Evolutionary conservation across 345 rosid species (phyloP).

Genomic region (Boechera divaricarpa): DNA sequence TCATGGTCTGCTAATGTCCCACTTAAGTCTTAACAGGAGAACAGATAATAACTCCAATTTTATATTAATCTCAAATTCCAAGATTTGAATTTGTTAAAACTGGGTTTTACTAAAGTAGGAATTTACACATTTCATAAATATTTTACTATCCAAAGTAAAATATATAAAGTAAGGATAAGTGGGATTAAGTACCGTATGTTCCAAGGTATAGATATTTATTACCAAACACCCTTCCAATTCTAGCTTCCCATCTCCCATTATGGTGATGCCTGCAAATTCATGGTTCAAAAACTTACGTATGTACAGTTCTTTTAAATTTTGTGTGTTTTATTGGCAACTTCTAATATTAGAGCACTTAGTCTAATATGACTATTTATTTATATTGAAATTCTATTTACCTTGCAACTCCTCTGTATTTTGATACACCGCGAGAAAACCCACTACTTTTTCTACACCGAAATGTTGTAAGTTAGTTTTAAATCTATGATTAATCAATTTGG

Average conservation of each 20-base stretch:
- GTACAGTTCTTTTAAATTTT: neutral
- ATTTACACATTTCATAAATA: constrained; percentile 9
- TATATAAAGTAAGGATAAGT: constrained; percentile 1
- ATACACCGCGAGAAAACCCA: constrained; percentile 95
- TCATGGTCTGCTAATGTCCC: constrained; percentile 1
- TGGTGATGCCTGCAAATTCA: constrained; percentile 64
- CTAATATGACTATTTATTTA: neutral
- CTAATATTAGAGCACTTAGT: neutral
- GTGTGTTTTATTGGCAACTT: neutral
- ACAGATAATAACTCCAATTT: constrained; percentile 1
- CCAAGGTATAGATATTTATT: constrained; percentile 82
- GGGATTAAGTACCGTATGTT: constrained; percentile 54
- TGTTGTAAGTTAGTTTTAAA: neutral
- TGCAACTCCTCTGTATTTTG: constrained; percentile 95
- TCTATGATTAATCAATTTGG: neutral
- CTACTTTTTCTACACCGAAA: constrained; percentile 73
- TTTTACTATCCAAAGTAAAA: neutral
- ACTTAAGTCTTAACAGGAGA: neutral
- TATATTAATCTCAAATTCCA: constrained; percentile 11
- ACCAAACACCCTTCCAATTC: constrained; percentile 81
- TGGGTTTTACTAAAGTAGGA: constrained; percentile 1
- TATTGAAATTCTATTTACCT: constrained; percentile 53
- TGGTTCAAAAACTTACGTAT: constrained; percentile 8
- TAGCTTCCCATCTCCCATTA: constrained; percentile 84
- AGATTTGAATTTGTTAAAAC: neutral